Evolutionary conservation across 2,329 filamentous ascomycete species (phyloP).

Genomic region (Nemania bipapillata): DNA sequence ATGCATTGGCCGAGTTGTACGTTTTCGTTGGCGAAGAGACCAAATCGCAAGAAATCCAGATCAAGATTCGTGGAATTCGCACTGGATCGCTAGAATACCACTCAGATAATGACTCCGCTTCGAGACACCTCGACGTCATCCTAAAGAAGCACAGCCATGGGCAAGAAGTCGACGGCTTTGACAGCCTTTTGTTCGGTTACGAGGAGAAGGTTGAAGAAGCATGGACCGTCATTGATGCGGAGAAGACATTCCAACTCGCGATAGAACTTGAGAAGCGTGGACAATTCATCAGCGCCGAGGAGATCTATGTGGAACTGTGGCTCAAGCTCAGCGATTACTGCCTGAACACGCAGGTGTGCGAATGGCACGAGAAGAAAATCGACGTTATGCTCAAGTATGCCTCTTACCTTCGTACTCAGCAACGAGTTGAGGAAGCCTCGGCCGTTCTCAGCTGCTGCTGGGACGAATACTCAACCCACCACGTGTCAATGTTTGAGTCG

Average conservation of each 20-base stretch:
- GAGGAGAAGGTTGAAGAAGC: conserved; percentile 33
- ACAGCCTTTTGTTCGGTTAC: conserved; percentile 34
- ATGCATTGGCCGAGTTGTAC: conserved; percentile 28
- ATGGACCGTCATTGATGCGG: conserved; percentile 32
- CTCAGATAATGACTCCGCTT: conserved; percentile 12
- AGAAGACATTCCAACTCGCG: conserved; percentile 32
- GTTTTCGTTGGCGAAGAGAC: conserved; percentile 31
- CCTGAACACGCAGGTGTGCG: conserved; percentile 7
- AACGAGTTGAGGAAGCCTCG: conserved; percentile 31
- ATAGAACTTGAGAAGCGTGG: conserved; percentile 30
- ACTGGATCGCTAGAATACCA: conserved; percentile 11
- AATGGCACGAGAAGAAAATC: conserved; percentile 39
- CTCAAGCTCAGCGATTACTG: conserved; percentile 37
- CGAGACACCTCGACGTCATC: conserved; percentile 31
- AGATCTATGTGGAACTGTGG: conserved; percentile 36
- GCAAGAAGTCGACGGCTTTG: conserved; percentile 31
- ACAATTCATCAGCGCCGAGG: conserved; percentile 31
- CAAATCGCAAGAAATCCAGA: conserved; percentile 27
- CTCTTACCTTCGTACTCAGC: conserved; percentile 31
- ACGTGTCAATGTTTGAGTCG: conserved; percentile 37
- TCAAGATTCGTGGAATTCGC: conserved; percentile 26
- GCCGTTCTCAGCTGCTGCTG: conserved; percentile 37
- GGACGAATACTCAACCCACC: conserved; percentile 37
- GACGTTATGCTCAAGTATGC: conserved; percentile 37
- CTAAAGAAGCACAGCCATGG: conserved; percentile 28